Conservation (phyloP, 495 filamentous ascomycete species). For the Neurospora sp. region DNA sequence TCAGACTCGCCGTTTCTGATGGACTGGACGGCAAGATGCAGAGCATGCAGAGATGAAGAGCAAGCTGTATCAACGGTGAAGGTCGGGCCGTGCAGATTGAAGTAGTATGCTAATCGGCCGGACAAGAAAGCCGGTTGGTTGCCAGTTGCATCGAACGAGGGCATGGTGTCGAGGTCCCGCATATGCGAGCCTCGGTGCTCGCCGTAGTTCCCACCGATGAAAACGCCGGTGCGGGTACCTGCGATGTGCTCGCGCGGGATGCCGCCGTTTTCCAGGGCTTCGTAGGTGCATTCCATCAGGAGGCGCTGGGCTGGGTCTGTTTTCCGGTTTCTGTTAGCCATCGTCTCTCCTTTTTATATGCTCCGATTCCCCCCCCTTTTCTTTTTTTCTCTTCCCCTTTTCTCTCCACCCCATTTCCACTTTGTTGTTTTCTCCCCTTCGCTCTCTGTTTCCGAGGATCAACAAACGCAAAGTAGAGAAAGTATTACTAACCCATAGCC, state of each 20-base stretch:
- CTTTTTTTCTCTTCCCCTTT: not conserved
- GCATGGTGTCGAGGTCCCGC: conserved; percentile 30
- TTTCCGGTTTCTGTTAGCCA: not conserved
- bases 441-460: not conserved
- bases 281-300: conserved; percentile 44
- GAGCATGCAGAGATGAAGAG: conserved; percentile 54
- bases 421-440: not conserved
- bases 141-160: conserved; percentile 31
- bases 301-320: conserved; percentile 45
- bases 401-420: not conserved
- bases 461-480: not conserved
- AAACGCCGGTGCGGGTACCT: conserved; percentile 36
- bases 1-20: conserved; percentile 48
- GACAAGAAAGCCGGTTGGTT: conserved; percentile 38
- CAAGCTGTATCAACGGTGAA: conserved; percentile 81
- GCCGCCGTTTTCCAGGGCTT: conserved; percentile 41
- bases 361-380: not conserved
- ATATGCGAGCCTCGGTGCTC: conserved; percentile 28
- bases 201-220: conserved; percentile 30
- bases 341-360: not conserved
- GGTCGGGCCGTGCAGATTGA: conserved; percentile 42
- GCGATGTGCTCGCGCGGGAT: conserved; percentile 33
- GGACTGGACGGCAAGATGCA: conserved; percentile 68
- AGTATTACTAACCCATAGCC: conserved; percentile 27
- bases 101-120: conserved; percentile 47